Conservation (phyloP, 1,284 basidiomycete genomes). For the Rhodofomes roseus region DNA sequence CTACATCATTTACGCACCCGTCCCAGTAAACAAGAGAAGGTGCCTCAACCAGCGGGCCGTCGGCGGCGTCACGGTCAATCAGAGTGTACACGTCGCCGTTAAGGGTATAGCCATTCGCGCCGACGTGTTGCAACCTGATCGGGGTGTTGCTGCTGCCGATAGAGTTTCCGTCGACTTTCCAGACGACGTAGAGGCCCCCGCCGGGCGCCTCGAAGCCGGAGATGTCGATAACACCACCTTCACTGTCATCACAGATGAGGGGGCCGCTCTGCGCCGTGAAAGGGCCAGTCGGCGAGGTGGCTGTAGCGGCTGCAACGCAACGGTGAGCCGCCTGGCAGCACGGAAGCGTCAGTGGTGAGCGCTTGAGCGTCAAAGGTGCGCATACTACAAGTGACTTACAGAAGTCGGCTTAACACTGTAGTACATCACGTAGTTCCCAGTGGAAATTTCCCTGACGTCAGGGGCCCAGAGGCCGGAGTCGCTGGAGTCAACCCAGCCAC, state of each 20-base stretch:
- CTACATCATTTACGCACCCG: neutral
- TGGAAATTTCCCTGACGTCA: slow-evolving; percentile 2
- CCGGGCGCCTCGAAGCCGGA: slow-evolving; percentile 19
- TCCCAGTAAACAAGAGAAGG: slow-evolving; percentile 10
- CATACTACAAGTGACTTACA: neutral
- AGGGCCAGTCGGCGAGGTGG: slow-evolving; percentile 14
- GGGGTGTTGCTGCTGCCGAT: slow-evolving; percentile 7
- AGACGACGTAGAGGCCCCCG: slow-evolving; percentile 17
- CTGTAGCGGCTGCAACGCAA: slow-evolving; percentile 20
- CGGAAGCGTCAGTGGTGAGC: neutral
- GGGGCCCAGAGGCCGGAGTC: slow-evolving; percentile 2
- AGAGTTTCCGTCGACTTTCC: slow-evolving; percentile 22
- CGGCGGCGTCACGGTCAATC: slow-evolving; percentile 7
- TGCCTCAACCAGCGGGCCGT: slow-evolving; percentile 22
- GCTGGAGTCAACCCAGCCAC: neutral
- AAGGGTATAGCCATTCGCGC: slow-evolving; percentile 17
- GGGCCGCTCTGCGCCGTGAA: slow-evolving; percentile 16
- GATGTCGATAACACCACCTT: slow-evolving; percentile 21
- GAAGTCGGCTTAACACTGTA: neutral
- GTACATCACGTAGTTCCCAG: slow-evolving; percentile 7
- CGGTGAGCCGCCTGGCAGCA: slow-evolving; percentile 14
- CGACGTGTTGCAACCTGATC: slow-evolving; percentile 12
- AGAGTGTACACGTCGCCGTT: slow-evolving; percentile 15
- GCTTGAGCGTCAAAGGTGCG: neutral
- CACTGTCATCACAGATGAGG: slow-evolving; percentile 16